Evolutionary conservation across 139 green algal genomes (phyloP), one percentile per base, ranked within the genome.

Genomic region (Chlamydomonas urium): DNA sequence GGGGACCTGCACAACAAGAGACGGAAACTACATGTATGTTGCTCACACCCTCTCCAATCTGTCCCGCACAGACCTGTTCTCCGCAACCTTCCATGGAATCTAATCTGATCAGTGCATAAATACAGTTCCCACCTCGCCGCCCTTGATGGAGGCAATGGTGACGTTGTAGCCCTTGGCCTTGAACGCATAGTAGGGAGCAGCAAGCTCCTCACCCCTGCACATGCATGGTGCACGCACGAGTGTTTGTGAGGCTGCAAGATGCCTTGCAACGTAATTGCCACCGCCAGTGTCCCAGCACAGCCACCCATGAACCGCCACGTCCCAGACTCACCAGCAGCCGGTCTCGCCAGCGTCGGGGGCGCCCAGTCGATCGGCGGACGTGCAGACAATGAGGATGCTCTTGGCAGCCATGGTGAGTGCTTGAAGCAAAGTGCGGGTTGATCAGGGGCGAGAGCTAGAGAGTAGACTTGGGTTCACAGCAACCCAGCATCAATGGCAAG

Each of bases 141-240:
- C 76, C 58, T 62, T 69, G 36, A 82, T 69, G 38, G 63, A 75
- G 24, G 71, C 60, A 2, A 82, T 42, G 3, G 57, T 69, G 6
- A 82, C 58, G 19, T 68, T 34, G 37, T 79, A 82, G 2, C 76
- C 76, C 69, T 75, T 75, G 10, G 35, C 47, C 34, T 37, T 63
- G 38, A 74, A 82, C 8, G 71, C 34, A 47, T 79, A 78, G 66
- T 82, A 82, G 28, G 76, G 59, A 8, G 65, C 71, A 6, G 73
- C 73, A 4, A 82, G 8, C n/a, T 69, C 71, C 58, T 78, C 71
- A 3, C 48, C 32, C 76, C 76, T 82, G 76, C 19, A 26, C 17
- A 26, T 26, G 45, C 45, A 56, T 56, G 45, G 17, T 26, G 17
- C 45, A 56, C 21, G n/a, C n/a, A n/a, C n/a, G n/a, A n/a, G n/a